These are phyloP conservation scores for Urtica urens DNA, from an alignment of 306 rosid species.

Conservation along the genomic window DNA sequence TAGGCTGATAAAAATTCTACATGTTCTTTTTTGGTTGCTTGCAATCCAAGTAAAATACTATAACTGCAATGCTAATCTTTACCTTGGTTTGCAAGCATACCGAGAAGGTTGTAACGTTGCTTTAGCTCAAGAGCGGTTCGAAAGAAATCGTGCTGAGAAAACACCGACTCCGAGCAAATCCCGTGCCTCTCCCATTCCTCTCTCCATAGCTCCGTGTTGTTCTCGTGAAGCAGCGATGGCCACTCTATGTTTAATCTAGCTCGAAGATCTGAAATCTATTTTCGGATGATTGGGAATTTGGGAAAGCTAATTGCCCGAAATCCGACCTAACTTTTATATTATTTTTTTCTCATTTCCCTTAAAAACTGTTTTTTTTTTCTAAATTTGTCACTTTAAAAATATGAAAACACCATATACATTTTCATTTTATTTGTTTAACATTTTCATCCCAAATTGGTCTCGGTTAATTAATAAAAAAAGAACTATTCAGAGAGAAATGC, in stretches of 20 bases:
- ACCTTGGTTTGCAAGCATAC: background rate
- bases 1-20: background rate
- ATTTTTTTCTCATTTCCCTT: too few relatives aligned
- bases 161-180: background rate
- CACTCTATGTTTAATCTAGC: background rate
- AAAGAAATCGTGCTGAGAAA: background rate
- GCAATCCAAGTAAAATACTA: background rate
- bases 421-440: too few relatives aligned
- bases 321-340: too few relatives aligned
- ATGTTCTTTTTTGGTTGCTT: background rate
- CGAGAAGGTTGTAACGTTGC: background rate
- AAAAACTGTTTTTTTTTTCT: too few relatives aligned
- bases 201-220: background rate
- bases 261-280: background rate
- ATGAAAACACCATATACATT: too few relatives aligned
- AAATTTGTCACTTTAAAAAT: too few relatives aligned
- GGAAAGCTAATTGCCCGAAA: too few relatives aligned
- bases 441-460: too few relatives aligned
- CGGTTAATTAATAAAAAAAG: too few relatives aligned
- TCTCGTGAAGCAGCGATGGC: background rate
- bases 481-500: too few relatives aligned
- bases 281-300: too few relatives aligned
- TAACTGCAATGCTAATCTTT: background rate
- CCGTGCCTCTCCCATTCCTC: background rate
- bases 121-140: background rate